Evolutionary conservation across 805 yeast species (phyloP).

Genomic region (Kodamaea lidongshanica): DNA sequence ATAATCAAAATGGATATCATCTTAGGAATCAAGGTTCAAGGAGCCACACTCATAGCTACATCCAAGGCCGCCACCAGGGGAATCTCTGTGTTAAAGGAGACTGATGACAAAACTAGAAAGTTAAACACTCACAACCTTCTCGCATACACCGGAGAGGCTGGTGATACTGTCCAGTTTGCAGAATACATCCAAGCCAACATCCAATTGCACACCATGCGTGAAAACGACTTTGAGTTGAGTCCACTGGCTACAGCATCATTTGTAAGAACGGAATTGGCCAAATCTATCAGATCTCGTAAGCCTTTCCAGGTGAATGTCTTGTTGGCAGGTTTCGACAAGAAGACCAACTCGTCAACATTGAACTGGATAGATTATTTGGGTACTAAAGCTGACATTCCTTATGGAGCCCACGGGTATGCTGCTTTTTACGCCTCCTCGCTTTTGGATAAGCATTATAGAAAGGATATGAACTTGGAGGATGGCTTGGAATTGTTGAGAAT

Average conservation of each 20-base stretch:
- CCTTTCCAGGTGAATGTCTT: slow-evolving; percentile 94
- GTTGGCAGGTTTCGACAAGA: slow-evolving; percentile 73
- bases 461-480: slow-evolving; percentile 67
- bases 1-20: slow-evolving; percentile 69
- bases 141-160: slow-evolving; percentile 93
- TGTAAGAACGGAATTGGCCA: slow-evolving; percentile 82
- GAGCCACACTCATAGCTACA: slow-evolving; percentile 84
- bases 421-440: slow-evolving; percentile 88
- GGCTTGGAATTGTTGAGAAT: slow-evolving; percentile 68
- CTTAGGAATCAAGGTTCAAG: slow-evolving; percentile 77
- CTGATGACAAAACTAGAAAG: slow-evolving; percentile 73
- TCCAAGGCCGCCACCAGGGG: slow-evolving; percentile 93
- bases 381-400: slow-evolving; percentile 83
- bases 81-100: slow-evolving; percentile 68
- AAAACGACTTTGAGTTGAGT: slow-evolving; percentile 65
- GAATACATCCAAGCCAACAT: slow-evolving; percentile 91
- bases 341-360: slow-evolving; percentile 54
- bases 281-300: slow-evolving; percentile 76
- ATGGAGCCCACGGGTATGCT: slow-evolving; percentile 98
- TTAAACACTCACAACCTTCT: slow-evolving; percentile 72
- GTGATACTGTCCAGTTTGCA: slow-evolving; percentile 93
- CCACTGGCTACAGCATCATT: slow-evolving; percentile 85
- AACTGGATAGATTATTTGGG: slow-evolving; percentile 94
- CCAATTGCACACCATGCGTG: slow-evolving; percentile 81
- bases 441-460: slow-evolving; percentile 82